Conservation (phyloP, 169 alveolate genomes). For the Plasmodium reichenowi region DNA sequence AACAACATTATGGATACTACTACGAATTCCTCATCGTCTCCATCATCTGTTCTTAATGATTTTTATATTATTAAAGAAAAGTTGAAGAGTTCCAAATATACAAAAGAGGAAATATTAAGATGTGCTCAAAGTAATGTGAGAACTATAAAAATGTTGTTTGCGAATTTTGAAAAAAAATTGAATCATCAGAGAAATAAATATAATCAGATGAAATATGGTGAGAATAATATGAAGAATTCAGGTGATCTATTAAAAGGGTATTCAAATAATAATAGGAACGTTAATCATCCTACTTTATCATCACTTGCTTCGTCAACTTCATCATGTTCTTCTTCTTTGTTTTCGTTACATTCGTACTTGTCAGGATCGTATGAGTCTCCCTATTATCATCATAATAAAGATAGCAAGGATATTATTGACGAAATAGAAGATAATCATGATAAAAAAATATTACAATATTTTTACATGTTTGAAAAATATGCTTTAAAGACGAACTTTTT, state of each 20-base stretch:
- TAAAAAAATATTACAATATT: constrained; percentile 79
- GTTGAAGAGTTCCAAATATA: constrained; percentile 61
- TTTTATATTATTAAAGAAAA: constrained; percentile 65
- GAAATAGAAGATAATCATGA: constrained; percentile 83
- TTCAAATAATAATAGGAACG: neutral
- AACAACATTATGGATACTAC: neutral
- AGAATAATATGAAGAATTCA: no score
- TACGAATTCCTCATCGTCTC: neutral
- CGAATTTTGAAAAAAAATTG: constrained; percentile 44
- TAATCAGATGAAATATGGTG: neutral
- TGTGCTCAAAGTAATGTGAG: constrained; percentile 41
- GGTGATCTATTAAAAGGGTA: neutral
- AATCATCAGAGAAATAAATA: neutral
- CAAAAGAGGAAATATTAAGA: constrained; percentile 52
- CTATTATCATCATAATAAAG: neutral
- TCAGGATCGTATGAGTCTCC: neutral
- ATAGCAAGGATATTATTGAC: constrained; percentile 72
- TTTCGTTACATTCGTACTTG: no score
- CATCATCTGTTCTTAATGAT: constrained; percentile 29
- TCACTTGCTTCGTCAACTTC: neutral
- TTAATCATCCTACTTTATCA: neutral
- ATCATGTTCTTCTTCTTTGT: neutral
- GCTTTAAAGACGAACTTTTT: constrained; percentile 86
- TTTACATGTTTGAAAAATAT: constrained; percentile 80
- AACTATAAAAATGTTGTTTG: constrained; percentile 45